phyloP scores from a whole-genome alignment of 371 early-diverging fungal species.

The Circinella minor region DNA sequence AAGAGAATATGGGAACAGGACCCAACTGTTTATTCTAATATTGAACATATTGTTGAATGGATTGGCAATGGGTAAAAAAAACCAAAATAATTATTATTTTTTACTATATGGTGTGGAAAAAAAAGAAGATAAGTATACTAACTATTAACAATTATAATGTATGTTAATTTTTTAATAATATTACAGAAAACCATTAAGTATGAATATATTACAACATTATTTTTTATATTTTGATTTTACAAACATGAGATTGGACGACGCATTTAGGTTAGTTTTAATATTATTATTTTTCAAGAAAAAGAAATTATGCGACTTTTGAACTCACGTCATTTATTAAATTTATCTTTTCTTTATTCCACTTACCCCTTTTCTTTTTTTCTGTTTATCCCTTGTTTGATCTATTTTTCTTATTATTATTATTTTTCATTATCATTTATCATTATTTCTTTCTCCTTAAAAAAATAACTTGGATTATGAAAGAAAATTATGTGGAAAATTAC shows the following conservation, averaged over 20 bases:
- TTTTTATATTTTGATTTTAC: constrained; percentile 79
- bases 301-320: not conserved
- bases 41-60: constrained; percentile 46
- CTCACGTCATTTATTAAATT: too few species aligned
- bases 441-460: not conserved
- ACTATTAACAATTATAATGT: too few species aligned
- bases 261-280: constrained; percentile 59
- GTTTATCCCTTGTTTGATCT: not conserved
- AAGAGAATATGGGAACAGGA: constrained; percentile 49
- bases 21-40: constrained; percentile 33
- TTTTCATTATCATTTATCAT: not conserved
- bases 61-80: constrained; percentile 40
- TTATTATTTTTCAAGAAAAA: not conserved
- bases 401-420: not conserved
- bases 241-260: constrained; percentile 74
- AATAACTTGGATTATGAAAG: not conserved
- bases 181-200: constrained; percentile 51
- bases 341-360: not conserved
- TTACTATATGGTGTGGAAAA: too few species aligned
- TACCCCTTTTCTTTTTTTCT: not conserved
- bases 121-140: too few species aligned
- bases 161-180: not conserved
- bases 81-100: not conserved
- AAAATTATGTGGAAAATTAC: constrained; percentile 72
- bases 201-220: constrained; percentile 64